A percentile compares a stretch with the other conserved stretches of the same genome.
Evolutionary conservation across 441 rosid genomes (phyloP).

Genomic region (Biscutella laevigata): DNA sequence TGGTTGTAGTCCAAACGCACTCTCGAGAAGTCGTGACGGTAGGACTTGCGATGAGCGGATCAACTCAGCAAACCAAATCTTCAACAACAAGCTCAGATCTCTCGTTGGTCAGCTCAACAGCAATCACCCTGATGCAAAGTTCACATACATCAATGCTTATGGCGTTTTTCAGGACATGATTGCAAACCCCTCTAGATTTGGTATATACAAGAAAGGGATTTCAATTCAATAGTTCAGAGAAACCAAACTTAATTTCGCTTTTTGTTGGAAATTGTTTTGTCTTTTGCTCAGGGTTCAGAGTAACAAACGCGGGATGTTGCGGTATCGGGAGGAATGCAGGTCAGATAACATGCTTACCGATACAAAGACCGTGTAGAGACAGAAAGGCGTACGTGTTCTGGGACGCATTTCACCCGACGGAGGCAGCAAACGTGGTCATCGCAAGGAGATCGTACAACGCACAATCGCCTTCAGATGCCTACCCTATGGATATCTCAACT

Average conservation of each 20-base stretch:
- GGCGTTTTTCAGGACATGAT: conserved; percentile 40
- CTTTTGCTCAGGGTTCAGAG: conserved; percentile 47
- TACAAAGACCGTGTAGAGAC: conserved; percentile 58
- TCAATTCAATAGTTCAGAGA: too few species aligned
- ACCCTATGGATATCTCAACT: conserved; percentile 61
- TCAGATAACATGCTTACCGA: conserved; percentile 74
- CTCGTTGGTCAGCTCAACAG: conserved; percentile 37
- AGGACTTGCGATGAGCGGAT: conserved; percentile 30
- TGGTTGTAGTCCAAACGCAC: conserved; percentile 47
- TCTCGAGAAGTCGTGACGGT: conserved; percentile 17
- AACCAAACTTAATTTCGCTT: not conserved
- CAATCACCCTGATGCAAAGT: conserved; percentile 33
- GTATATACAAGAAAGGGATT: too few species aligned
- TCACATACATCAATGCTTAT: conserved; percentile 31
- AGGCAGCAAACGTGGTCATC: conserved; percentile 53
- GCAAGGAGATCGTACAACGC: conserved; percentile 69
- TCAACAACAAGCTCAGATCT: conserved; percentile 34
- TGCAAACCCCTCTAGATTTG: conserved; percentile 39
- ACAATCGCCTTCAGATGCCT: conserved; percentile 53
- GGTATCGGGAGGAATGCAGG: conserved; percentile 94
- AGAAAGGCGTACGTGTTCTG: conserved; percentile 60
- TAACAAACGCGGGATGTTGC: conserved; percentile 74
- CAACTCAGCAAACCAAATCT: conserved; percentile 35
- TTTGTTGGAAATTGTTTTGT: not conserved
- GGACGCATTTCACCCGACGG: conserved; percentile 85